Base-by-base conservation (phyloP, 371 early-diverging fungal genomes). In the Rhizomucor pusillus region DNA sequence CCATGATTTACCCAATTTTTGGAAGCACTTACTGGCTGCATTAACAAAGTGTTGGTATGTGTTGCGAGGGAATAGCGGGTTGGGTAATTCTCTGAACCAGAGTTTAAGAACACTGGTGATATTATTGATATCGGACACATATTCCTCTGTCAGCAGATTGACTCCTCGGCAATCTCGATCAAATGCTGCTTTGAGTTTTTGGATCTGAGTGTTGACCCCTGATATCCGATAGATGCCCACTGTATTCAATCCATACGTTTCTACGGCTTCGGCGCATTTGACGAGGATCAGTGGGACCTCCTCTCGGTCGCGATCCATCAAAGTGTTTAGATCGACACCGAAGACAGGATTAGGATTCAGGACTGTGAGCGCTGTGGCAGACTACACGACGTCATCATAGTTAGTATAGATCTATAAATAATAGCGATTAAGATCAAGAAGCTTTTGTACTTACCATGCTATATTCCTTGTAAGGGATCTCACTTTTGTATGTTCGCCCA, bases 31-130 rank as follows among this genome's bases (percentile, higher is more conserved):
- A 74, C 87, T 73, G 1, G 88, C 84, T 10, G 90, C 89, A 49
- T 82, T 77, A 39, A 89, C 65, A 45, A 95, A 82, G 18, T 80
- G 68, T 9, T 80, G 73, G 63, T 86, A 88, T 46, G 81, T 60
- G 13, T 62, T 49, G 35, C 72, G 63, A 13, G 95, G 88, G 47
- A 97, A 71, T 1, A 95, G 70, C 1, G 93, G 87, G 43, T 92
- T 91, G 11, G 95, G 94, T 16, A 97, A 70, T 62, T 94, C 94
- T 19, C 96, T 83, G 66, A 97, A 88, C 79, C 87, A 97, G 24
- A 91, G 73, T 59, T 97, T 95, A 29, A 97, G 73, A n/a, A 90
- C 86, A 47, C 92, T 84, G 25, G 93, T 73, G 10, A 93, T 75
- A 49, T 82, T 87, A 65, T 90, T 88, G 52, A 95, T 83, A 57